phyloP scores from a whole-genome alignment of 148 eudicot species.

The Diospyros lotus region DNA sequence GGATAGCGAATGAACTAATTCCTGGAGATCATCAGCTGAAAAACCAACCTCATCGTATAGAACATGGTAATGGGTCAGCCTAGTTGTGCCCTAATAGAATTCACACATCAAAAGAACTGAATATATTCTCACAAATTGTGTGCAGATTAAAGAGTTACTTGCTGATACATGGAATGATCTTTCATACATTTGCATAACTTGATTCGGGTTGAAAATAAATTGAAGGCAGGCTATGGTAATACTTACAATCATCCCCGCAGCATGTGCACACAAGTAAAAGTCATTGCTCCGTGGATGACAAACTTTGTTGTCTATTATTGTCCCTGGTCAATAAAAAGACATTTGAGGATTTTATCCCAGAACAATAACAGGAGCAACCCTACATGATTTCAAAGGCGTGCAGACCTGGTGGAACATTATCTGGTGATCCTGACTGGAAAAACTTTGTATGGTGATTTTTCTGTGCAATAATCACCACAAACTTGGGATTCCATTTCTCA shows the following conservation, averaged over 20 bases:
- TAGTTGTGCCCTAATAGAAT: constrained; percentile 63
- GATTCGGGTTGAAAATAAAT: not conserved
- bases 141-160: not conserved
- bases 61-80: constrained; percentile 96
- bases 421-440: constrained; percentile 69
- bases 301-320: constrained; percentile 75
- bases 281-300: constrained; percentile 91
- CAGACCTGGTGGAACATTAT: constrained; percentile 88
- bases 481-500: constrained; percentile 82
- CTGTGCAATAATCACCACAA: constrained; percentile 75
- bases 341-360: not conserved
- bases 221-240: not conserved
- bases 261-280: constrained; percentile 88
- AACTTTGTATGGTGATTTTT: constrained; percentile 92
- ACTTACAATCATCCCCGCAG: constrained; percentile 96
- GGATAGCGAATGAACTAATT: constrained; percentile 72
- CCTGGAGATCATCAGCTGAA: constrained; percentile 86
- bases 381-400: not conserved
- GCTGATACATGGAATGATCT: not conserved
- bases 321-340: constrained; percentile 42
- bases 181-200: not conserved
- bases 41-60: constrained; percentile 77
- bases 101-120: not conserved
- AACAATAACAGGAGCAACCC: not conserved
- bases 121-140: not conserved